Evolutionary conservation across 2,329 filamentous ascomycete genomes (phyloP), one percentile per base, ranked within the genome.

Genomic region (Allantophomopsis cytisporea): DNA sequence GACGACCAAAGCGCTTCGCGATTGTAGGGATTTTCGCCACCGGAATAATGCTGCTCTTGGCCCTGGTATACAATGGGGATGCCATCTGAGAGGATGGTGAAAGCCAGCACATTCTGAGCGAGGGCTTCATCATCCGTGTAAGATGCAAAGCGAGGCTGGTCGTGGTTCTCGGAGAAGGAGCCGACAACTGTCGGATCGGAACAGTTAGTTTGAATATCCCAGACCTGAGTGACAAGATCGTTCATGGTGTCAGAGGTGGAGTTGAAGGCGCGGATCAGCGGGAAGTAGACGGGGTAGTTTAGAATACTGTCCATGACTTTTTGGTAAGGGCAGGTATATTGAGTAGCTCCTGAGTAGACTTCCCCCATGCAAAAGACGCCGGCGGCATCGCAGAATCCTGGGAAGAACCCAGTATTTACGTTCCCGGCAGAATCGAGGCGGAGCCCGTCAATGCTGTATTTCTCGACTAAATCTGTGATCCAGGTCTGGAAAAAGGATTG

Each of bases 61-160:
- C 76, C 77, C 47, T 78, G 68, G 55, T 80, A 82, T 28, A 80
- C 63, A 40, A 79, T 73, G 1, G 76, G 75, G 31, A 80, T 71
- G 15, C 76, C 76, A 40, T 77, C 64, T 2, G 61, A 61, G 14
- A 81, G 65, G 21, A 81, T 65, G n/a, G 69, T 71, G 49, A 73
- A 80, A 0, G 73, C 64, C 32, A 80, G 61, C 5, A 71, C 64
- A 47, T 81, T 81, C 54, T 73, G 71, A 35, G 74, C 68, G 2
- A 77, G 62, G 38, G 55, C 37, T 31, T 56, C 62, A 11, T 41
- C 40, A 13, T 12, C 7, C 5, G 37, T 41, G 23, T 39, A 34
- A 3, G 40, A 39, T 17, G 40, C 33, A 17, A 41, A 41, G 14
- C 40, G 28, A 7, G 40, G 40, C 12, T 32, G 40, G 12, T 41